Evolutionary conservation across 1,284 basidiomycete species (phyloP), one percentile per base, ranked within the genome.

Genomic region (Boletus hoseneyae): DNA sequence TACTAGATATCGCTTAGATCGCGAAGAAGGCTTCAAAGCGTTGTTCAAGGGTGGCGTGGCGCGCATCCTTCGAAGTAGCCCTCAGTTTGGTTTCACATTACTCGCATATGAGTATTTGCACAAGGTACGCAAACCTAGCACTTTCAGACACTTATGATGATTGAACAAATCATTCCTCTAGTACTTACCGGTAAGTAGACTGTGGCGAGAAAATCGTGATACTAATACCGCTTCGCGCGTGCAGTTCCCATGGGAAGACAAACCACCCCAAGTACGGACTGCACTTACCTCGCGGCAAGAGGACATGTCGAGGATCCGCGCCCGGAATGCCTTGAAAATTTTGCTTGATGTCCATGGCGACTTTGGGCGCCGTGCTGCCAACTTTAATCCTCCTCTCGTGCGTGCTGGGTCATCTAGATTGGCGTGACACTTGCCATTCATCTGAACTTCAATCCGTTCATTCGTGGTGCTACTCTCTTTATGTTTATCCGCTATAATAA

Each of bases 41-140:
- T 75, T 99, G 56, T 99, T 91, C 83, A 99, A 98, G 71, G 97
- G 96, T 46, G 94, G 94, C 45, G 80, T 90, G 25, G 96, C 96
- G 38, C 90, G 95, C 58, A 78, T 97, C 44, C 73, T 97, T 52
- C 80, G 95, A 58, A 92, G 89, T 68, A 91, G 85, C 63, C 87
- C 86, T 50, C 88, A 93, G 66, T 96, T 95, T 65, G 92, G 92
- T 47, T 97, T 95, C 59, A 99, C 96, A 19, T 77, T 99, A 25
- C 85, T 97, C 54, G 87, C 84, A 33, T 93, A 93, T 71, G 90
- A 93, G 66, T 83, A 87, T 65, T 71, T 91, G 55, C 80, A 90
- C 61, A 84, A 86, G 75, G 82, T 83, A 63, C 54, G 71, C 48
- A 23, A 52, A 32, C 39, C 16, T 19, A 11, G 21, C 23, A 42